A percentile compares a stretch with the other conserved stretches of the same genome.
These are phyloP conservation scores for Wickerhamiella vanderwaltii DNA, from an alignment of 805 yeast species.

Conservation along the genomic window DNA sequence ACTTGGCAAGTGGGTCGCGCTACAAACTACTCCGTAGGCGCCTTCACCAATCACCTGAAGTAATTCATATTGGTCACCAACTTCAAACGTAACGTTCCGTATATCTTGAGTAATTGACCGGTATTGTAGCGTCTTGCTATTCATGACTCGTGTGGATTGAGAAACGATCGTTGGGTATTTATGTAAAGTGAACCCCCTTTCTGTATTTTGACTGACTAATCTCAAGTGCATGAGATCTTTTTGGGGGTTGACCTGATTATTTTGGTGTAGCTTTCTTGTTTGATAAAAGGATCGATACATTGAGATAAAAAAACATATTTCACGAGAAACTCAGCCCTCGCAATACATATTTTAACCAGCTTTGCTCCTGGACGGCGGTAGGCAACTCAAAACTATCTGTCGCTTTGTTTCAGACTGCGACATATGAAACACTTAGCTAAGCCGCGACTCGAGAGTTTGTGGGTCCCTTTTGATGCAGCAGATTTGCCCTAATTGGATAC, in stretches of 20 bases:
- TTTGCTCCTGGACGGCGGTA: no score
- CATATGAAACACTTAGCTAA: constrained; percentile 4
- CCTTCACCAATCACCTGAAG: constrained; percentile 86
- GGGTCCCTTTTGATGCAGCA: no score
- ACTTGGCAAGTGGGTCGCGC: constrained; percentile 77
- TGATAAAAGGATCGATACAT: no score
- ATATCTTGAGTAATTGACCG: constrained; percentile 13
- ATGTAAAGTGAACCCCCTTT: background rate
- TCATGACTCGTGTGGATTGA: background rate
- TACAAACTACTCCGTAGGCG: constrained; percentile 87
- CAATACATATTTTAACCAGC: no score
- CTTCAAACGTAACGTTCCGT: constrained; percentile 55
- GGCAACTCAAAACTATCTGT: no score
- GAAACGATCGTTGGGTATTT: constrained; percentile 1
- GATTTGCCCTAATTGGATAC: no score
- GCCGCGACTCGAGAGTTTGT: no score
- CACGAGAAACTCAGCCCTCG: no score
- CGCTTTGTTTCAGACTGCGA: background rate
- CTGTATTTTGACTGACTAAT: background rate
- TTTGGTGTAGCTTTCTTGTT: no score
- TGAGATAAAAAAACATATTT: no score
- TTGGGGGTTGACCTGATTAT: no score
- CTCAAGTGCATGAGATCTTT: no score
- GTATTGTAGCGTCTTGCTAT: constrained; percentile 6
- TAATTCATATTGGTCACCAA: constrained; percentile 76